These are phyloP conservation scores for Plasmopara halstedii DNA, from an alignment of 352 stramenopile species.

Conservation along the genomic window DNA sequence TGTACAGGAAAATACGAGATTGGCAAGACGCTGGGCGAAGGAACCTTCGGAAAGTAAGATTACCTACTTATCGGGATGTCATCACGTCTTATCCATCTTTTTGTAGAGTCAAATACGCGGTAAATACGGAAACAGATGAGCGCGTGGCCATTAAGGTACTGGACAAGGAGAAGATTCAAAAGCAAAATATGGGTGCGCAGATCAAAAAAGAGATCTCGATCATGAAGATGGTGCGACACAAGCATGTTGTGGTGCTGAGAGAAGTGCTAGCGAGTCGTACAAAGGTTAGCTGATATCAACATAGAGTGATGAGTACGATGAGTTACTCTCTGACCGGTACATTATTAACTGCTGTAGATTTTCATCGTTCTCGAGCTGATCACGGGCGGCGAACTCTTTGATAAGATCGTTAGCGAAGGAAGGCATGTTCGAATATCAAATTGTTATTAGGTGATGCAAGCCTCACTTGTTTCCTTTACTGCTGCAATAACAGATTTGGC, in stretches of 20 bases:
- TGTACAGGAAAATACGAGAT: slow-evolving; percentile 96
- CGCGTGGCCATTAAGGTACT: slow-evolving; percentile 97
- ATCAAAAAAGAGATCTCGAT: slow-evolving; percentile 99
- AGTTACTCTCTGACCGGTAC: too few relatives aligned
- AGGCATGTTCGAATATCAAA: slow-evolving; percentile 24
- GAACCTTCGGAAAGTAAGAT: slow-evolving; percentile 94
- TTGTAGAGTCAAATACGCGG: slow-evolving; percentile 88
- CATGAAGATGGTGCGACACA: slow-evolving; percentile 95
- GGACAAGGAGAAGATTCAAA: slow-evolving; percentile 98
- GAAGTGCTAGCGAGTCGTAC: slow-evolving; percentile 90
- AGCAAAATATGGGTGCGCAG: slow-evolving; percentile 97
- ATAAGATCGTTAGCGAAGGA: slow-evolving; percentile 96
- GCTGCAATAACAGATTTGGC: slow-evolving; percentile 61
- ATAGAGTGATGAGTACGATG: too few relatives aligned
- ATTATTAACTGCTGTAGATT: slow-evolving; percentile 70
- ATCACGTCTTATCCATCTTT: not conserved
- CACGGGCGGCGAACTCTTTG: slow-evolving; percentile 87
- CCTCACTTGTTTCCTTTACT: slow-evolving; percentile 12
- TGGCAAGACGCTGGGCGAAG: slow-evolving; percentile 92
- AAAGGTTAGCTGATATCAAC: slow-evolving; percentile 68
- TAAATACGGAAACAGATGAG: slow-evolving; percentile 94
- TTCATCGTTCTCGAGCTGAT: slow-evolving; percentile 94
- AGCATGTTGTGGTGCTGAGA: slow-evolving; percentile 82
- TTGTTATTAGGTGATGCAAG: not conserved
- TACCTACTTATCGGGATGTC: not conserved